Conservation (phyloP, 2,329 filamentous ascomycete genomes). For the Monosporascus cannonballus region DNA sequence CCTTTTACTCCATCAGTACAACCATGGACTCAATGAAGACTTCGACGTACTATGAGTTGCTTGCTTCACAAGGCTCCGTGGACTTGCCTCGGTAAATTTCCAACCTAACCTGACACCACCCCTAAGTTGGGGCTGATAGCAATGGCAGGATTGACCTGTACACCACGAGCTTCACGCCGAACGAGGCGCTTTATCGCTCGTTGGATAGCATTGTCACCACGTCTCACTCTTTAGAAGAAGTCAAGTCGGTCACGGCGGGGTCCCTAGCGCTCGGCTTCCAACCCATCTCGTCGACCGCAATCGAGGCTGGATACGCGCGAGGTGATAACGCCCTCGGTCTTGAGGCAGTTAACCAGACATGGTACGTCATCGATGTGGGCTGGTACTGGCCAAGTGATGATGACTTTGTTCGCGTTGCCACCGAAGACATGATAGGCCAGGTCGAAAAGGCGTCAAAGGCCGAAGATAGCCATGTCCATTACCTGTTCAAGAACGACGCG, state of each 20-base stretch:
- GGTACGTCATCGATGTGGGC: not conserved
- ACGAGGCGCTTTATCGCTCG: slow-evolving; percentile 1
- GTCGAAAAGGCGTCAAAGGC: not conserved
- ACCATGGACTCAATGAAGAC: not conserved
- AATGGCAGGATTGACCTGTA: slow-evolving; percentile 2
- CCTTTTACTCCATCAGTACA: slow-evolving; percentile 2
- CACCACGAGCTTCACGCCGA: slow-evolving; percentile 2
- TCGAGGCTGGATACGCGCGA: not conserved
- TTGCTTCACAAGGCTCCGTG: not conserved
- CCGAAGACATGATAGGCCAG: not conserved
- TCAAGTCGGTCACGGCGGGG: slow-evolving; percentile 2
- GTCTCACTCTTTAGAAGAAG: not conserved
- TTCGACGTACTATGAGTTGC: not conserved
- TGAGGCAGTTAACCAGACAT: slow-evolving; percentile 4
- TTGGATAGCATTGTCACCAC: slow-evolving; percentile 2
- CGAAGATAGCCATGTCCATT: not conserved
- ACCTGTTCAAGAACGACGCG: slow-evolving; percentile 6
- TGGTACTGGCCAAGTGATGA: slow-evolving; percentile 5
- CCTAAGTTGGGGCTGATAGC: not conserved
- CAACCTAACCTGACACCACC: not conserved
- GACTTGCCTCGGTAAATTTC: not conserved
- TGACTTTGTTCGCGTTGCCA: not conserved
- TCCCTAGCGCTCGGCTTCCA: slow-evolving; percentile 2
- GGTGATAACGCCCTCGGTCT: slow-evolving; percentile 5
- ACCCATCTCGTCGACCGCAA: not conserved